Conservation (phyloP, 1,139 yeast genomes). For the Hyphopichia pseudoburtonii region DNA sequence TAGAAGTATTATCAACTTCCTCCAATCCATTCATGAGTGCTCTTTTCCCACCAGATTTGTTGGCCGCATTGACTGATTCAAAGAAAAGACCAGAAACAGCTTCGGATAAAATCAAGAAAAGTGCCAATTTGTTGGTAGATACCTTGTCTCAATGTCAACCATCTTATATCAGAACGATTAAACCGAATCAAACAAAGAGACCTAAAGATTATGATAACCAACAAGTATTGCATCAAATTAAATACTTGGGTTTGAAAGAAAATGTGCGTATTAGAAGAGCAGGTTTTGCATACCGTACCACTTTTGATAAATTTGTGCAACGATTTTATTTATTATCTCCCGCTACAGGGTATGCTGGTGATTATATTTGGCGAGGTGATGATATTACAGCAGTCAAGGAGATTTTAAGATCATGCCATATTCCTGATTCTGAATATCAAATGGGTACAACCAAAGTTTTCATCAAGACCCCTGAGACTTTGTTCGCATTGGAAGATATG, state of each 20-base stretch:
- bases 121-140: constrained; percentile 89
- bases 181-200: constrained; percentile 92
- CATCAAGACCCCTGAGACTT: constrained; percentile 94
- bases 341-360: constrained; percentile 96
- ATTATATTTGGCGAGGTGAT: constrained; percentile 92
- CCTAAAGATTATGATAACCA: constrained; percentile 87
- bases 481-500: constrained; percentile 94
- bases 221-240: constrained; percentile 93
- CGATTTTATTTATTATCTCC: constrained; percentile 87
- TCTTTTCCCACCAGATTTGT: constrained; percentile 70
- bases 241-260: constrained; percentile 93
- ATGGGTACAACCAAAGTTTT: constrained; percentile 94
- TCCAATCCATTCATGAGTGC: constrained; percentile 61
- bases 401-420: constrained; percentile 76
- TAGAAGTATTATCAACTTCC: constrained; percentile 75
- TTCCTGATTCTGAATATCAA: constrained; percentile 82
- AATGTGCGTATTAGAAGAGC: constrained; percentile 98
- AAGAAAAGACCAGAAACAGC: constrained; percentile 96
- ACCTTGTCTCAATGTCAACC: constrained; percentile 90
- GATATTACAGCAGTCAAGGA: constrained; percentile 76
- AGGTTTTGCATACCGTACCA: constrained; percentile 97
- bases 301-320: constrained; percentile 96
- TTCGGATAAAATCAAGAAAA: constrained; percentile 86
- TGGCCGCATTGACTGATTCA: constrained; percentile 64
- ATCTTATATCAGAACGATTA: constrained; percentile 95